These are phyloP conservation scores for Candida sanyiensis DNA, from an alignment of 805 yeast species.

Conservation along the genomic window DNA sequence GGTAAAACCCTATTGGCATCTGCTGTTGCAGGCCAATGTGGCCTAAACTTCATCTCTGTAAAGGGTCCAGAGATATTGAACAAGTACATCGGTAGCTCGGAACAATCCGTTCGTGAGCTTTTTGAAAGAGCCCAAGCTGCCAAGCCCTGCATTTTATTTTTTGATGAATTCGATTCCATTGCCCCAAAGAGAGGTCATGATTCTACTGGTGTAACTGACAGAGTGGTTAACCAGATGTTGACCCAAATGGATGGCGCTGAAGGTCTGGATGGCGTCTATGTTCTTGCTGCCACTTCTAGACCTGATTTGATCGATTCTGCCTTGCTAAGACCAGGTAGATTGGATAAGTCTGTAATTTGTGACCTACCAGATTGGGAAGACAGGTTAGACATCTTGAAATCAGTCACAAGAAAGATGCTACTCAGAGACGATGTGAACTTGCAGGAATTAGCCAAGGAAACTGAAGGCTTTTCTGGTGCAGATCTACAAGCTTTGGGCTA, in stretches of 20 bases:
- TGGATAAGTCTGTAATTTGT: constrained; percentile 88
- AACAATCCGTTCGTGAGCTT: constrained; percentile 86
- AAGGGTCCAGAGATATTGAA: constrained; percentile 95
- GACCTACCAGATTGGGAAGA: constrained; percentile 74
- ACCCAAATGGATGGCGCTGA: constrained; percentile 99
- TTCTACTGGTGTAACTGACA: constrained; percentile 94
- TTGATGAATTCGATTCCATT: constrained; percentile 94
- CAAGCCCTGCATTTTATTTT: constrained; percentile 86
- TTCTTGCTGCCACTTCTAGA: constrained; percentile 91
- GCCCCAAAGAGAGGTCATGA: constrained; percentile 98
- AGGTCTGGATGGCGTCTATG: constrained; percentile 94
- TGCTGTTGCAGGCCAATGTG: constrained; percentile 91
- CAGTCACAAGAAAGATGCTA: constrained; percentile 57
- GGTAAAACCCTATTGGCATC: constrained; percentile 92
- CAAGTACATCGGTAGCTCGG: constrained; percentile 96
- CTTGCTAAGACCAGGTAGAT: constrained; percentile 87
- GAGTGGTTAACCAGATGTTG: constrained; percentile 93
- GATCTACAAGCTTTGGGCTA: constrained; percentile 90
- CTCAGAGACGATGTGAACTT: constrained; percentile 47
- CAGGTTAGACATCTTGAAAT: constrained; percentile 62
- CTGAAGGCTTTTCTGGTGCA: constrained; percentile 88
- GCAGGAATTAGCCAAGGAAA: constrained; percentile 44
- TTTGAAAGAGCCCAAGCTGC: constrained; percentile 94
- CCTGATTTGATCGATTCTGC: constrained; percentile 97
- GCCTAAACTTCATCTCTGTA: constrained; percentile 84